phyloP scores from a whole-genome alignment of 2,329 filamentous ascomycete species.

The Fusarium sp. region DNA sequence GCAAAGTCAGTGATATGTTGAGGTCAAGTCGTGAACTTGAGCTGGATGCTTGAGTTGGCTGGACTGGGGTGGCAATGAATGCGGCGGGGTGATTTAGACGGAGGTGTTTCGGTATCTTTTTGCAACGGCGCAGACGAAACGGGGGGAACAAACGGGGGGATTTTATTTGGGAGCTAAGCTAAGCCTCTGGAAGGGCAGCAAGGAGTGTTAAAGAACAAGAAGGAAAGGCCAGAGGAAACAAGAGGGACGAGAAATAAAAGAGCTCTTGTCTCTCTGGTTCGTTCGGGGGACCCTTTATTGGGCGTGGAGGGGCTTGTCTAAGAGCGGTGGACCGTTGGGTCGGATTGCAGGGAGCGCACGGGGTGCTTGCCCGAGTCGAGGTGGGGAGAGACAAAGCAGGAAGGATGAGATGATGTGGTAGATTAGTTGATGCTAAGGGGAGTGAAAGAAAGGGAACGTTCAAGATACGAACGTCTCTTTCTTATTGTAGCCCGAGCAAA shows the following conservation, averaged over 20 bases:
- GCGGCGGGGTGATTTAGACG: slow-evolving; percentile 35
- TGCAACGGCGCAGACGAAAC: slow-evolving; percentile 27
- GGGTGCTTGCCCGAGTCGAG: slow-evolving; percentile 35
- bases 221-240: slow-evolving; percentile 11
- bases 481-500: background rate
- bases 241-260: slow-evolving; percentile 18
- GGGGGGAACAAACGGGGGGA: slow-evolving; percentile 30
- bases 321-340: slow-evolving; percentile 48
- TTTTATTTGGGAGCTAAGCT: slow-evolving; percentile 44
- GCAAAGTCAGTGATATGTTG: slow-evolving; percentile 9
- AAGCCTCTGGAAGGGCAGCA: slow-evolving; percentile 34
- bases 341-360: slow-evolving; percentile 44
- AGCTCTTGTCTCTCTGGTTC: slow-evolving; percentile 26
- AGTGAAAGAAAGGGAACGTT: background rate
- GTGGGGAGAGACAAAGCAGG: slow-evolving; percentile 39
- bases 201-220: slow-evolving; percentile 19
- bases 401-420: background rate
- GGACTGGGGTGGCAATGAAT: slow-evolving; percentile 32
- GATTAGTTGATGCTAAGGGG: background rate
- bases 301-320: slow-evolving; percentile 44
- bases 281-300: slow-evolving; percentile 39
- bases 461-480: background rate
- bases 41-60: slow-evolving; percentile 10
- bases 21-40: slow-evolving; percentile 5
- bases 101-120: slow-evolving; percentile 32